Evolutionary conservation across 2,329 filamentous ascomycete genomes (phyloP), one percentile per base, ranked within the genome.

Genomic region (Ceratocystis huliohia): DNA sequence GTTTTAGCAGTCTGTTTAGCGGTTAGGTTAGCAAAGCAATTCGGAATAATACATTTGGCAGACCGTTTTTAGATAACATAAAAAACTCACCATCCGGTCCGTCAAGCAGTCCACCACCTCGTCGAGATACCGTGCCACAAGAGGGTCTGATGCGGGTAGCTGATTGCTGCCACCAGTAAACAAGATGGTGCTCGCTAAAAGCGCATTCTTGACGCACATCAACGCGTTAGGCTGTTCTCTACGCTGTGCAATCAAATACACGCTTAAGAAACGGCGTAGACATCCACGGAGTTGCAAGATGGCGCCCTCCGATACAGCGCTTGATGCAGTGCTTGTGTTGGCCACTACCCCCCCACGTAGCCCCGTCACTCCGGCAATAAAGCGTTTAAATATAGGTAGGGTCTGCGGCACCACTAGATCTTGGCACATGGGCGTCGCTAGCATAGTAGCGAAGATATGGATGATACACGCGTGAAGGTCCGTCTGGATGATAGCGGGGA

Each of bases 401-500:
- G 91, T 87, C 75, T 95, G 89, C 0, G 94, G 93, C 0, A 97
- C 87, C 41, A 97, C 90, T 46, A 90, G 82, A 30, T 89, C 84
- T 76, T 99, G 95, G 72, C 93, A 97, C 59, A 70, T 73, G 0
- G 89, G 88, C 0, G 91, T 96, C 15, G 89, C 88, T 13, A 99
- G 82, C 67, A 96, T 94, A 0, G 91, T 96, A 65, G 90, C 88
- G 73, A 97, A 96, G 66, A 97, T 96, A 77, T 99, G 92, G 63
- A 99, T 84, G 70, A 97, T 96, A 73, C 93, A 97, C 48, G 94
- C 93, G 73, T 97, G 91, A 5, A 99, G 81, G 74, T 99, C 94
- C 8, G 91, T 93, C 73, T 94, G 94, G 78, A 99, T 99, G 71
- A 99, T 92, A 1, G 89, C 86, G 0, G 95, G 95, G 76, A 99